These are phyloP conservation scores for Parascedosporium putredinis DNA, from an alignment of 2,329 filamentous ascomycete genomes.

Conservation along the genomic window DNA sequence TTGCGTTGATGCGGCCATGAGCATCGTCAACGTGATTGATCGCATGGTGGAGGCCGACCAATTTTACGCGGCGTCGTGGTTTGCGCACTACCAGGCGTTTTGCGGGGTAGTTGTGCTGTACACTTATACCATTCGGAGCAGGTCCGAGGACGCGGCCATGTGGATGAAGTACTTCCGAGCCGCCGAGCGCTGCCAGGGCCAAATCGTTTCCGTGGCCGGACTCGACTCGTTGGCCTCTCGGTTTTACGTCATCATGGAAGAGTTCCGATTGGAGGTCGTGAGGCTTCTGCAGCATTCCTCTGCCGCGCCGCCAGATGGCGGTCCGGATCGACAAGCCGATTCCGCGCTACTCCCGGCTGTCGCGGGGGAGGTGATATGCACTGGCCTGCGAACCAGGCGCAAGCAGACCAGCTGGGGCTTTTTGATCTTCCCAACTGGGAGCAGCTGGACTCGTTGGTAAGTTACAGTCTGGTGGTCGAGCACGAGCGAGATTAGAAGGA, in stretches of 20 bases:
- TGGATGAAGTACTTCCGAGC: constrained; percentile 23
- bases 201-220: constrained; percentile 26
- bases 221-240: constrained; percentile 27
- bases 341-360: too few species aligned
- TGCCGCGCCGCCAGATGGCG: too few species aligned
- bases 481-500: too few species aligned
- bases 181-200: constrained; percentile 28
- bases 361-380: too few species aligned
- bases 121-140: constrained; percentile 30
- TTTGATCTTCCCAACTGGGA: constrained; percentile 15
- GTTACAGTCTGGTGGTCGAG: too few species aligned
- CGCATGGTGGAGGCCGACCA: not conserved
- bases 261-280: constrained; percentile 18
- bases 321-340: too few species aligned
- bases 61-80: constrained; percentile 14
- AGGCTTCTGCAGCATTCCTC: constrained; percentile 8
- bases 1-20: constrained; percentile 29
- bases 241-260: constrained; percentile 31
- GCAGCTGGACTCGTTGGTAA: constrained; percentile 17
- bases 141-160: constrained; percentile 16
- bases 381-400: constrained; percentile 7
- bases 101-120: constrained; percentile 33
- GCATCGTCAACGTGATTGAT: constrained; percentile 27
- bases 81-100: constrained; percentile 32
- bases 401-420: constrained; percentile 11